A percentile compares a stretch with the other conserved stretches of the same genome.
Evolutionary conservation across 2,329 filamentous ascomycete species (phyloP).

Genomic region (Penicillium nordicum): DNA sequence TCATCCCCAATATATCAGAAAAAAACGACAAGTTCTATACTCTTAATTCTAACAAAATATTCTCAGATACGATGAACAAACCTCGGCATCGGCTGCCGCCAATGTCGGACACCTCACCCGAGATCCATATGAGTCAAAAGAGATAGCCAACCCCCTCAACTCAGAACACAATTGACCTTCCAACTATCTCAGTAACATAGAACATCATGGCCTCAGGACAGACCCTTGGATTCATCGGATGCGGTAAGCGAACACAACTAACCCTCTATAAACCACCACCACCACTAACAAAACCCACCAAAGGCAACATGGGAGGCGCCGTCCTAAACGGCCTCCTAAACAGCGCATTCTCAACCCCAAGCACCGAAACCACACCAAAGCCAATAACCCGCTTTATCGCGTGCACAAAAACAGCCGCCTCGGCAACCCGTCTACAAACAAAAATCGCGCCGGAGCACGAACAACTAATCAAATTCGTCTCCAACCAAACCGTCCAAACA

Average conservation of each 20-base stretch:
- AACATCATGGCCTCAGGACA: conserved; percentile 8
- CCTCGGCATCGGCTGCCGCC: neutral
- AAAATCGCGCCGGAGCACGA: conserved; percentile 28
- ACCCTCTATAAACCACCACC: neutral
- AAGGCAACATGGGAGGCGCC: conserved; percentile 40
- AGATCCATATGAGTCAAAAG: neutral
- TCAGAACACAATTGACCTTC: neutral
- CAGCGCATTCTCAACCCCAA: conserved; percentile 15
- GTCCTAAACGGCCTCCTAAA: conserved; percentile 35
- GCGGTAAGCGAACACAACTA: conserved; percentile 9
- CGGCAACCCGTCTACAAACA: conserved; percentile 32
- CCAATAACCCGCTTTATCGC: conserved; percentile 35
- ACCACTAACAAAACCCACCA: conserved; percentile 3
- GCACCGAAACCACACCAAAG: neutral
- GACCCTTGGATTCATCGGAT: conserved; percentile 22
- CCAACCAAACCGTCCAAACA: conserved; percentile 35
- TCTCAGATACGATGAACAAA: neutral
- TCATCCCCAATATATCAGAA: neutral
- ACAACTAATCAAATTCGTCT: conserved; percentile 33
- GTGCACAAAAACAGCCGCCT: conserved; percentile 39
- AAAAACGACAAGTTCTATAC: neutral
- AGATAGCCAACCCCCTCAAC: neutral
- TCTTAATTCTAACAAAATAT: neutral
- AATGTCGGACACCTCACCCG: conserved; percentile 1
- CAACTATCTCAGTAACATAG: neutral